These are phyloP conservation scores for Aphanomyces invadans DNA, from an alignment of 352 stramenopile genomes.

Conservation along the genomic window DNA sequence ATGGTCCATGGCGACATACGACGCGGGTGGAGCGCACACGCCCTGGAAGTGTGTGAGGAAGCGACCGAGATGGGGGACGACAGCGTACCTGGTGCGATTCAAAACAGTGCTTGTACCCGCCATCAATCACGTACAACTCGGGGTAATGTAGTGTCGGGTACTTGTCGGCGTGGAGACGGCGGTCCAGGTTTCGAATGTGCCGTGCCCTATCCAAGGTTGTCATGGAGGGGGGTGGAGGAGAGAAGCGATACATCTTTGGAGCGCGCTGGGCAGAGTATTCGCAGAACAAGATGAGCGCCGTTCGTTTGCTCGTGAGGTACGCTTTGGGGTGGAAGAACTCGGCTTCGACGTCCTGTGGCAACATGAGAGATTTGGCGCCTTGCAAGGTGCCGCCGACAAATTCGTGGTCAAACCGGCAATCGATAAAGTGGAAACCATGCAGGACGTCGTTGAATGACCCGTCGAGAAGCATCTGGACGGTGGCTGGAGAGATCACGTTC, in stretches of 20 bases:
- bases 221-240: not conserved
- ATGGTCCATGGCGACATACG: constrained; percentile 49
- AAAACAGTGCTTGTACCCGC: constrained; percentile 66
- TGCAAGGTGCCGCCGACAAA: constrained; percentile 37
- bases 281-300: constrained; percentile 56
- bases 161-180: constrained; percentile 43
- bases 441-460: constrained; percentile 35
- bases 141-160: constrained; percentile 62
- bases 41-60: constrained; percentile 9
- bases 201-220: constrained; percentile 37
- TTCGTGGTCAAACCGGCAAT: constrained; percentile 58
- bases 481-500: constrained; percentile 48
- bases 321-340: constrained; percentile 32
- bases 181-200: constrained; percentile 54
- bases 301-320: constrained; percentile 29
- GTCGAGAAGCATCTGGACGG: constrained; percentile 33
- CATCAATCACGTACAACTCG: constrained; percentile 60
- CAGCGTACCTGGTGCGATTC: constrained; percentile 33
- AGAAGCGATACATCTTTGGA: constrained; percentile 42
- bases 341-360: constrained; percentile 39
- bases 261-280: constrained; percentile 62
- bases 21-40: constrained; percentile 31
- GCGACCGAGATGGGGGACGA: not conserved
- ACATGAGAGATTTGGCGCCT: constrained; percentile 34
- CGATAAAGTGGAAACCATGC: constrained; percentile 35